A percentile compares a stretch with the other conserved stretches of the same genome.
These are phyloP conservation scores for Colletotrichum australisinense DNA, from an alignment of 2,329 filamentous ascomycete genomes.

Conservation along the genomic window DNA sequence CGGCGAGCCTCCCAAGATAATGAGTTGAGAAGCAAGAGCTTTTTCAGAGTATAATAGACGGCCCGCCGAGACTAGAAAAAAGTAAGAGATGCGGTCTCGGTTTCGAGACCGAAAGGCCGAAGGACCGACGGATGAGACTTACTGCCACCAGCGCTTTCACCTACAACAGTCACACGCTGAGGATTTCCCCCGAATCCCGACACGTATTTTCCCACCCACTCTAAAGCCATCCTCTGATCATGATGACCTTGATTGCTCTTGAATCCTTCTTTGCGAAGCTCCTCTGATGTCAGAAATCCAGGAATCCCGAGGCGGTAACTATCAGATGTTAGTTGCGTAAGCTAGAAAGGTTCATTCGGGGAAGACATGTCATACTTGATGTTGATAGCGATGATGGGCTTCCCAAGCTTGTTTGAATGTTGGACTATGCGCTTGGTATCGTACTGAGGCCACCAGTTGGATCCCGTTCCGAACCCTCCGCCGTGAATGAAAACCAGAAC, in stretches of 20 bases:
- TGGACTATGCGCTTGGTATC: conserved; percentile 57
- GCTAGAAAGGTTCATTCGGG: too few relatives aligned
- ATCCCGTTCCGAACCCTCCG: conserved; percentile 60
- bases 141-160: conserved; percentile 61
- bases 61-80: not conserved
- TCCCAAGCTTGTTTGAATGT: conserved; percentile 52
- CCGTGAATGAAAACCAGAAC: conserved; percentile 66
- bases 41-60: conserved; percentile 13
- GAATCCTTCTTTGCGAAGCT: conserved; percentile 56
- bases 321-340: not conserved
- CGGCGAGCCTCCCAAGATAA: not conserved
- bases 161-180: conserved; percentile 48
- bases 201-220: conserved; percentile 48
- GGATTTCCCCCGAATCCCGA: conserved; percentile 49
- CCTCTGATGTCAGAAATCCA: conserved; percentile 60
- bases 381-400: conserved; percentile 58
- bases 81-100: not conserved
- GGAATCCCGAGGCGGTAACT: conserved; percentile 59
- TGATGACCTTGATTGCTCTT: conserved; percentile 56
- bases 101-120: not conserved
- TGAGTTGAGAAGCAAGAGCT: not conserved
- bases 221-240: conserved; percentile 48
- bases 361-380: conserved; percentile 50
- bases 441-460: conserved; percentile 64
- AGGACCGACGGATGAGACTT: conserved; percentile 33